Evolutionary conservation across 495 filamentous ascomycete genomes (phyloP), one percentile per base, ranked within the genome.

Genomic region (Jackrogersella multiformis): DNA sequence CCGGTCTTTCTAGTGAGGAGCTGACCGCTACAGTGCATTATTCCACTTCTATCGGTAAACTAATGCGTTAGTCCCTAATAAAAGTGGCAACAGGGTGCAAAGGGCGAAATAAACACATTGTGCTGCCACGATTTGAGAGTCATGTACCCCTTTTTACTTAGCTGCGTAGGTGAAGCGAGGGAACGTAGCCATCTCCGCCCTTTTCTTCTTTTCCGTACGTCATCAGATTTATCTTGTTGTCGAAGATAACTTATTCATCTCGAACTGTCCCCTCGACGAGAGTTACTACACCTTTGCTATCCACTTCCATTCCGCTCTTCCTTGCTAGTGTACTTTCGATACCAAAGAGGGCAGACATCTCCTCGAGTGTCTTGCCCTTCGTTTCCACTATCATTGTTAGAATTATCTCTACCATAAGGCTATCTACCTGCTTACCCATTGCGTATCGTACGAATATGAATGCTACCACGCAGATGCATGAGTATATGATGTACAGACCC

Each of bases 401-500:
- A 13, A 6, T 34, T 35, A 6, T n/a, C 3, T 1, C 18, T 28
- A 24, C 1, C 8, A 4, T 16, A 42, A 52, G 7, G 13, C 9
- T 8, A 4, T n/a, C 16, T 9, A 2, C 18, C 21, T 18, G 7
- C 60, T 64, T 51, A 65, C 61, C 61, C 60, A 64, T 69, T 10
- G 66, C 66, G 10, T 56, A 69, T 69, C 60, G 61, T 20, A 69
- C 64, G 24, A 69, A 72, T 15, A 69, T 7, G 23, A 72, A 69
- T 32, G 61, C 61, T 7, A 64, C 56, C 5, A 69, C 61, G 16
- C 65, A 69, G 28, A 72, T 72, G 54, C 51, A 58, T 16, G 69
- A 61, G 38, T 72, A 72, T 38, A 72, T 72, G 2, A 69, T 72
- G 30, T 72, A 72, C 8, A 72, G 51, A 16, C 69, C 69, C 69